Base-by-base conservation (phyloP, 306 rosid species). In the Prunus mira region DNA sequence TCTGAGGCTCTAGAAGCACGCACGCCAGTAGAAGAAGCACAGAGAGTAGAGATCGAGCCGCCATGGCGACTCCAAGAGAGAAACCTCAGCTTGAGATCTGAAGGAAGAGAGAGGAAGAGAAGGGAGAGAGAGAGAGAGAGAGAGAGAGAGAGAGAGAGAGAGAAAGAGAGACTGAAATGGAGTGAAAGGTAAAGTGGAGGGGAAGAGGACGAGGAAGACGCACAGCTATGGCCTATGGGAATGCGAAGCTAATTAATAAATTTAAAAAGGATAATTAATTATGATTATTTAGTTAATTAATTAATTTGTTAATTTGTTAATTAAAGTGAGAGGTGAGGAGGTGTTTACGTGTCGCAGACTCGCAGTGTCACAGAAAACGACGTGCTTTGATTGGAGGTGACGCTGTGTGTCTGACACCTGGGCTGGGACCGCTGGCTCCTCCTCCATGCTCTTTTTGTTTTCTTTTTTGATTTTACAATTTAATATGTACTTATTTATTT, bases 31-130 rank as follows among this genome's bases (percentile, higher is more conserved):
- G 67, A 27, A 67, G 57, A 49, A 58, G 81, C 18, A 84, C 76
- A 25, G 79, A 76, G 34, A 54, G 75, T 2, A 91, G 81, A 28
- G 80, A 81, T 56, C 79, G 72, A 84, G 87, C 69, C 71, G 82
- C 87, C 91, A 88, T 87, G 27, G 72, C 75, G 46, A 77, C 65
- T 55, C 69, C 57, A 20, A 20, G 17, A 52, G 22, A 19, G 47
- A 71, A 17, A 54, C 8, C 27, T 20, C 30, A 69, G 67, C 57
- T 9, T 17, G 28, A 67, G 80, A 79, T 77, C 76, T 65, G 65
- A 78, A 58, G 45, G 43, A 52, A 38, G 74, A 57, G 67, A 52
- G 68, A 38, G 62, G 12, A n/a, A 30, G 43, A 41, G 38, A 34
- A 24, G n/a, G n/a, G n/a, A n/a, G n/a, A n/a, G n/a, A 22, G 24